A percentile compares a stretch with the other conserved stretches of the same genome.
These are phyloP conservation scores for Psidium guajava DNA, from an alignment of 345 rosid species.

Conservation along the genomic window DNA sequence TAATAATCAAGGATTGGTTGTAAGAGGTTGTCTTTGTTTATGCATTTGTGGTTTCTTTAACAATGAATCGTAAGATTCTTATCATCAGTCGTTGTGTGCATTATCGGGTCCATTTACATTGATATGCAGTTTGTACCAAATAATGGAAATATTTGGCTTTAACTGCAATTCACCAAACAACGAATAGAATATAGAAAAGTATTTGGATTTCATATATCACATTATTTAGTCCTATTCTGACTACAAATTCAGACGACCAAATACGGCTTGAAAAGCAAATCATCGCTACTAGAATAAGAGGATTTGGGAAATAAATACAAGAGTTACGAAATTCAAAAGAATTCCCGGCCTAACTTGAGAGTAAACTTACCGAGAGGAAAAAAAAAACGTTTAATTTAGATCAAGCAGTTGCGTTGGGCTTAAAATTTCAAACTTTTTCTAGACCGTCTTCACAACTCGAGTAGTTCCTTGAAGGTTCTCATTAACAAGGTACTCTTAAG, in stretches of 20 bases:
- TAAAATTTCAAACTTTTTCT: background rate
- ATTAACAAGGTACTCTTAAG: background rate
- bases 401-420: background rate
- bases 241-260: background rate
- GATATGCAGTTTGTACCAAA: background rate
- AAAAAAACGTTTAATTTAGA: background rate
- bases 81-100: background rate
- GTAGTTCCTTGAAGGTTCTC: background rate
- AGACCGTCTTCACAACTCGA: background rate
- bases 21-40: background rate
- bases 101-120: background rate
- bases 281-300: background rate
- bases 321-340: background rate
- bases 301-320: background rate
- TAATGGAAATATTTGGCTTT: background rate
- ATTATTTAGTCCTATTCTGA: fast-evolving
- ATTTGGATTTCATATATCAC: fast-evolving
- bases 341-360: background rate
- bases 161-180: background rate
- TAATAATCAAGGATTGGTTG: background rate
- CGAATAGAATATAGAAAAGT: background rate
- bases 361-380: background rate
- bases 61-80: background rate
- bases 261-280: background rate
- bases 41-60: background rate